These are phyloP conservation scores for Geopyxis carbonaria DNA, from an alignment of 495 filamentous ascomycete genomes.

Conservation along the genomic window DNA sequence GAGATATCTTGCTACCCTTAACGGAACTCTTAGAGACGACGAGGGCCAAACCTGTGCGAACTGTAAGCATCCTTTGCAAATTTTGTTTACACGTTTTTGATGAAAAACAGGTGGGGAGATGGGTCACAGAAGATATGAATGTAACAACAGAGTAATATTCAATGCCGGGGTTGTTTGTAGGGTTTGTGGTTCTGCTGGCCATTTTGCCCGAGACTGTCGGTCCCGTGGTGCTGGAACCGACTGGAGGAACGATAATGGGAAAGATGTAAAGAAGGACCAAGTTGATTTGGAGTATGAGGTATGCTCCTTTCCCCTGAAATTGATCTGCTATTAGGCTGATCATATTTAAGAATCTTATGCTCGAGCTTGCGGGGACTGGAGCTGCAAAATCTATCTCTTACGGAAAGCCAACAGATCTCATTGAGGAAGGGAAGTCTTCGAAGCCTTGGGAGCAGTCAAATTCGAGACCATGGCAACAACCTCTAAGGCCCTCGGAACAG, in stretches of 20 bases:
- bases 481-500: no score
- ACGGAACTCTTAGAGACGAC: constrained; percentile 95
- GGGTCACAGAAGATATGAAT: constrained; percentile 96
- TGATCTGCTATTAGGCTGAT: constrained; percentile 24
- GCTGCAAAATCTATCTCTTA: constrained; percentile 42
- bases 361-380: constrained; percentile 65
- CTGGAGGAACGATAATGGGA: constrained; percentile 73
- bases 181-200: constrained; percentile 82
- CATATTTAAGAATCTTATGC: constrained; percentile 68
- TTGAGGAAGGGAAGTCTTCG: constrained; percentile 75
- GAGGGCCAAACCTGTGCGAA: constrained; percentile 99
- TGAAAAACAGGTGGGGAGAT: constrained; percentile 50
- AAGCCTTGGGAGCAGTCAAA: no score
- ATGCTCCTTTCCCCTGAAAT: constrained; percentile 15
- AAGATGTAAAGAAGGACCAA: constrained; percentile 34
- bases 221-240: constrained; percentile 74
- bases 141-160: constrained; percentile 88
- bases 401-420: constrained; percentile 35
- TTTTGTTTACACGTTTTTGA: constrained; percentile 4
- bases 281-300: constrained; percentile 90
- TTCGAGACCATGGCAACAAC: no score
- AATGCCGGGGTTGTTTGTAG: constrained; percentile 97
- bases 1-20: constrained; percentile 87
- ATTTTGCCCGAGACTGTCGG: constrained; percentile 84
- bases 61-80: constrained; percentile 31